phyloP scores from a whole-genome alignment of 345 rosid genomes.

The Salix viminalis region DNA sequence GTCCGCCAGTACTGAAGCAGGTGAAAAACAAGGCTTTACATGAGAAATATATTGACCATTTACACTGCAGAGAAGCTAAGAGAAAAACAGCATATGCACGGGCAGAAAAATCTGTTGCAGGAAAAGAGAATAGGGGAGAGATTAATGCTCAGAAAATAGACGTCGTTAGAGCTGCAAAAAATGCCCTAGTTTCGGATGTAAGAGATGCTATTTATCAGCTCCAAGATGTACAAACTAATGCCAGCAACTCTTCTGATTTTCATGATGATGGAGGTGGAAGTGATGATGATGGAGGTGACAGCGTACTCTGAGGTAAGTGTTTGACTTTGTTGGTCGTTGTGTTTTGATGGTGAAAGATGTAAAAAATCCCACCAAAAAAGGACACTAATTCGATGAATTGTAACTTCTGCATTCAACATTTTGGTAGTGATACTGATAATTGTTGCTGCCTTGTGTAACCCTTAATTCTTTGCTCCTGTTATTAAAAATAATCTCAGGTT shows the following conservation, averaged over 20 bases:
- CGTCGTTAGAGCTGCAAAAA: constrained; percentile 52
- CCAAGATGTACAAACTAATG: constrained; percentile 32
- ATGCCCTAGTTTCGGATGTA: constrained; percentile 45
- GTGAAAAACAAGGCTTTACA: constrained; percentile 65
- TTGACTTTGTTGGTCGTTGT: neutral
- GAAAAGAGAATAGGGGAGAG: constrained; percentile 44
- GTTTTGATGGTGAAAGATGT: neutral
- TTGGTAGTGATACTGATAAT: neutral
- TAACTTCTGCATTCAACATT: neutral
- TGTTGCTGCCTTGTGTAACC: neutral
- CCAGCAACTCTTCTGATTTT: constrained; percentile 34
- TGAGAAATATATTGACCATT: constrained; percentile 73
- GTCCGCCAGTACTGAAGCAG: constrained; percentile 64
- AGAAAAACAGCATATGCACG: constrained; percentile 43
- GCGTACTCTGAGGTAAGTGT: neutral
- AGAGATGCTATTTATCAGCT: constrained; percentile 60
- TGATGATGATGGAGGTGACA: constrained; percentile 6
- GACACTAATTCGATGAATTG: neutral
- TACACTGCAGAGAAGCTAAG: constrained; percentile 73
- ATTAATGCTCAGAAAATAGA: constrained; percentile 27
- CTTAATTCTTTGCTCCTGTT: neutral
- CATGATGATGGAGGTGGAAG: constrained; percentile 13
- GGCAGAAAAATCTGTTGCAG: constrained; percentile 8
- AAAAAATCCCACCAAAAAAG: neutral
- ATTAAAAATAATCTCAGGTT: neutral